Conservation (phyloP, 192 early-diverging fungal species). For the Coemansia sp. region DNA sequence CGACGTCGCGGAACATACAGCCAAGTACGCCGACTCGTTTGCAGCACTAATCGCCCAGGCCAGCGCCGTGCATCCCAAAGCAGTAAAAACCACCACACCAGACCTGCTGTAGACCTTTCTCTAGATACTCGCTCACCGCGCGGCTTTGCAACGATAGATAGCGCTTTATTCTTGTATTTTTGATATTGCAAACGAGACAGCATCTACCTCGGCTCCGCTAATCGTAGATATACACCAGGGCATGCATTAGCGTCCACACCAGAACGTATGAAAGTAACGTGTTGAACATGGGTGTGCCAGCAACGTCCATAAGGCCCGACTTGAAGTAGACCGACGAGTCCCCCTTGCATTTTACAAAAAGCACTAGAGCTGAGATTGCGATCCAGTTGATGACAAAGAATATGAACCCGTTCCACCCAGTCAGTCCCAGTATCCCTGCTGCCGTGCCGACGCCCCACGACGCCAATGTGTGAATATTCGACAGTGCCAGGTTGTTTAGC, state of each 20-base stretch:
- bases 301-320: constrained; percentile 44
- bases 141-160: background rate
- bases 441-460: constrained; percentile 68
- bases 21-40: constrained; percentile 42
- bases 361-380: constrained; percentile 59
- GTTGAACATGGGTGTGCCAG: constrained; percentile 41
- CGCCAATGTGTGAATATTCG: constrained; percentile 51
- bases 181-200: background rate
- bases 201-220: constrained; percentile 2
- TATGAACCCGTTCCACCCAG: constrained; percentile 77
- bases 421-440: constrained; percentile 86
- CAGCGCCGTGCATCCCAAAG: background rate
- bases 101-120: background rate
- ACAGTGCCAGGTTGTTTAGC: constrained; percentile 45
- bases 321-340: constrained; percentile 62
- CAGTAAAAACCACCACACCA: background rate
- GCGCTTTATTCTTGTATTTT: background rate
- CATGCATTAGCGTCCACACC: constrained; percentile 53
- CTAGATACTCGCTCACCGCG: background rate
- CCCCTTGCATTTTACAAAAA: constrained; percentile 58
- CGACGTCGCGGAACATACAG: constrained; percentile 18
- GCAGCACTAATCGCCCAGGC: constrained; percentile 32
- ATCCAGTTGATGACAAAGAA: constrained; percentile 73
- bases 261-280: constrained; percentile 49
- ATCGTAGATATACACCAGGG: constrained; percentile 51